Conservation (phyloP, 208 protist species). For the Leishmania tarentolae region DNA sequence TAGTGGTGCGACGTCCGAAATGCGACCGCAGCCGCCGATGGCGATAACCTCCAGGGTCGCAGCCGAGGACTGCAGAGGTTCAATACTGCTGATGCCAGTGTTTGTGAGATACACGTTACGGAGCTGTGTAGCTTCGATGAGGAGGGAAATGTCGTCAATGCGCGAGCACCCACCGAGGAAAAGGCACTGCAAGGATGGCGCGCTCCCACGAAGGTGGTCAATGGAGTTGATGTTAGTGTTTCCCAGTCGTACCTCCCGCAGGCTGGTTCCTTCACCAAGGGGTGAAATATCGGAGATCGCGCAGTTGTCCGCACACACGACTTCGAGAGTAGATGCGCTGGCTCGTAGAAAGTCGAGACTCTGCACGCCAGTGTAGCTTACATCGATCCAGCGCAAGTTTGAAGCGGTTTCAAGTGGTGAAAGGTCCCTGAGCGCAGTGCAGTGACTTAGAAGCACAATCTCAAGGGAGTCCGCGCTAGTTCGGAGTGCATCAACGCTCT, state of each 20-base stretch:
- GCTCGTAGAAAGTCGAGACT: not conserved
- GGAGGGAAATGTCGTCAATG: constrained; percentile 2
- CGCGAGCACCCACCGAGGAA: constrained; percentile 8
- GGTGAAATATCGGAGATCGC: constrained; percentile 1
- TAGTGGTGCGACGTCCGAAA: constrained; percentile 5
- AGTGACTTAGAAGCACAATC: not conserved
- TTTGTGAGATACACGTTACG: constrained; percentile 13
- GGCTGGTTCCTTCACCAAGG: not conserved
- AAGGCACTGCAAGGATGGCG: constrained; percentile 2
- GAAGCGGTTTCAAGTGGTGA: not conserved
- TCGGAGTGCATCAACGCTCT: not conserved
- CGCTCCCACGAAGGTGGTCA: constrained; percentile 8
- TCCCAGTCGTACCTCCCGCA: constrained; percentile 10
- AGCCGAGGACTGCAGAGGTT: constrained; percentile 1
- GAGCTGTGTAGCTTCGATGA: constrained; percentile 4
- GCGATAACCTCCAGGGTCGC: constrained; percentile 9
- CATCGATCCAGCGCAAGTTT: not conserved
- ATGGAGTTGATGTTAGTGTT: not conserved
- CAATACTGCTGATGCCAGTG: not conserved
- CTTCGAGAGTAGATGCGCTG: constrained; percentile 4
- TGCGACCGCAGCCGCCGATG: constrained; percentile 12
- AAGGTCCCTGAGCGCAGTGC: not conserved
- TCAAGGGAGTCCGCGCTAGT: not conserved
- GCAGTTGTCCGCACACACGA: constrained; percentile 14
- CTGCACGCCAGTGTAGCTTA: not conserved